A percentile compares a stretch with the other conserved stretches of the same genome.
Evolutionary conservation across 495 filamentous ascomycete species (phyloP).

Genomic region (Aspergillus diversus): DNA sequence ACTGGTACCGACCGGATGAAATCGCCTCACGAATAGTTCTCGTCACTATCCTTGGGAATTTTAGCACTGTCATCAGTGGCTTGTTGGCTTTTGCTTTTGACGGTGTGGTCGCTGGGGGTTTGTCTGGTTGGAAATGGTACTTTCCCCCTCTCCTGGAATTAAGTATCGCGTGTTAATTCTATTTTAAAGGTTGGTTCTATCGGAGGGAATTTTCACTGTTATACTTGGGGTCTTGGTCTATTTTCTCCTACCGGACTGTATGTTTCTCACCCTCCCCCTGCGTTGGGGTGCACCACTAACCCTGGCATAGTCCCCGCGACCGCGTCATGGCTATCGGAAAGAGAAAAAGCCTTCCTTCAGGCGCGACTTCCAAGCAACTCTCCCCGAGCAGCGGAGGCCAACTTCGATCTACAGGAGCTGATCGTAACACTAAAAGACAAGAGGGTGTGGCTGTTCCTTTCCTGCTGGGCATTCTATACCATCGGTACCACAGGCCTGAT

Average conservation of each 20-base stretch:
- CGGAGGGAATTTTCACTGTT: conserved; percentile 43
- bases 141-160: background rate
- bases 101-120: conserved; percentile 32
- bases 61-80: conserved; percentile 41
- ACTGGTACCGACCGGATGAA: conserved; percentile 51
- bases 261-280: conserved; percentile 5
- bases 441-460: conserved; percentile 28
- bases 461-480: conserved; percentile 44
- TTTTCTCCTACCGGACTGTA: conserved; percentile 47
- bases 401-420: conserved; percentile 42
- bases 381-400: conserved; percentile 39
- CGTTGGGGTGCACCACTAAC: background rate
- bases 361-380: conserved; percentile 44
- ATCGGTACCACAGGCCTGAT: conserved; percentile 43
- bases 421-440: conserved; percentile 36
- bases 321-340: conserved; percentile 43
- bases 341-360: conserved; percentile 46
- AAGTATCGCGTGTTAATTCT: background rate
- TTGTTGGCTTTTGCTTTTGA: conserved; percentile 48
- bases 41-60: conserved; percentile 32
- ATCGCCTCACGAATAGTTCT: conserved; percentile 35
- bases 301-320: conserved; percentile 39
- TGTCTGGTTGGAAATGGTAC: conserved; percentile 50
- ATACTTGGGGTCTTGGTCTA: conserved; percentile 36
- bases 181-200: conserved; percentile 35